Evolutionary conservation across 306 rosid species (phyloP), one percentile per base, ranked within the genome.

Genomic region (Acacia confusa): DNA sequence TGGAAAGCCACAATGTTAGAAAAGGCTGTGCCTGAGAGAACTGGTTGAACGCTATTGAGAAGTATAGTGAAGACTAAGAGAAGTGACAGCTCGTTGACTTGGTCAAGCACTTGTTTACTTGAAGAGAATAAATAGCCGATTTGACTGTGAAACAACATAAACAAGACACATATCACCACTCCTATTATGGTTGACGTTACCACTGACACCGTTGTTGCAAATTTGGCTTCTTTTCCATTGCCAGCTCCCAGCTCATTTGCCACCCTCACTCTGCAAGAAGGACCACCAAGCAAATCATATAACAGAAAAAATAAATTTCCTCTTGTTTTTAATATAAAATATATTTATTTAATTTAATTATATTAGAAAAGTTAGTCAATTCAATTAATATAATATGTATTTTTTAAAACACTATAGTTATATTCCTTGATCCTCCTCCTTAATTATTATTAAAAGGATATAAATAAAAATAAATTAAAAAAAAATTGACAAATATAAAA

Each of bases 171-270:
- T 85, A 94, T 88, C 78, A 92, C 81, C 7, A 92, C 43, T n/a
- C 97, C 97, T 36, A 94, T 88, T 63, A 85, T 1, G 9, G 66
- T 7, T 1, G 97, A 94, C 45, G 93, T 89, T 57, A 79, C n/a
- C 65, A 92, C 97, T 3, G 97, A 83, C 2, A 94, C 94, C 9
- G 0, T 63, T 1, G 97, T 91, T 0, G 98, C 98, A 85, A 92
- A 92, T 50, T 84, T 89, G 24, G 98, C 98, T 64, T 88, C 94
- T 82, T 80, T 89, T 1, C 94, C 94, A 40, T 92, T 94, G 34
- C 97, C 96, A 57, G 94, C 94, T 81, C 97, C 98, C 9, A 94
- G 94, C 80, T 94, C 98, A 60, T 92, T 91, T 41, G 97, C 93
- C 13, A 94, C 98, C 75, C 98, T 87, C 77, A 92, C 98, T 87